Percentiles rank a stretch among this genome's conserved stretches.
Conservation (phyloP, 1,139 yeast species). For the Blastobotrys proliferans region DNA sequence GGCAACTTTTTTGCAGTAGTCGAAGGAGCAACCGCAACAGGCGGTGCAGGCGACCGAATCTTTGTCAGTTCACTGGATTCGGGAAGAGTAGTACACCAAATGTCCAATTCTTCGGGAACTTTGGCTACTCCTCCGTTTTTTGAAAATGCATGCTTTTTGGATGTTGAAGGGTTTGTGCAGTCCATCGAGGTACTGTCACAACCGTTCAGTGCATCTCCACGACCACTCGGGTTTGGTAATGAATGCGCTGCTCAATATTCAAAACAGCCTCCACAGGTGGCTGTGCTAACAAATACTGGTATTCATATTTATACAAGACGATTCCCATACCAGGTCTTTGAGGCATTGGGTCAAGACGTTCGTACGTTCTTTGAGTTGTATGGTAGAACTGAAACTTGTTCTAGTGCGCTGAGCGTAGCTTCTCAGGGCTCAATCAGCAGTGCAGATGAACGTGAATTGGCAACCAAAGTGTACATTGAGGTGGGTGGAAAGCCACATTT, state of each 20-base stretch:
- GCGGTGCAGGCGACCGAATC: conserved; percentile 42
- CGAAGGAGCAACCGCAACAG: conserved; percentile 31
- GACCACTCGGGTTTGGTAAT: conserved; percentile 78
- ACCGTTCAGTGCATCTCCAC: conserved; percentile 63
- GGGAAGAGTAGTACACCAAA: conserved; percentile 63
- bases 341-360: conserved; percentile 60
- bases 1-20: conserved; percentile 68
- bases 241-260: conserved; percentile 81
- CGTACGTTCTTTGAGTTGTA: conserved; percentile 50
- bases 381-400: conserved; percentile 76
- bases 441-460: conserved; percentile 41
- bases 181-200: conserved; percentile 70
- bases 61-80: conserved; percentile 81
- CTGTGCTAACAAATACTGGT: conserved; percentile 76
- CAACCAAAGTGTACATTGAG: conserved; percentile 46
- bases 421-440: conserved; percentile 45
- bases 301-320: conserved; percentile 71
- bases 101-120: conserved; percentile 34
- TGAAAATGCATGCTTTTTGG: conserved; percentile 78
- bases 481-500: conserved; percentile 47
- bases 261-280: conserved; percentile 49
- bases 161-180: conserved; percentile 61
- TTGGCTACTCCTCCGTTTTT: conserved; percentile 49
- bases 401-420: conserved; percentile 78
- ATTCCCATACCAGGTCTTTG: conserved; percentile 74